Evolutionary conservation across 1,284 basidiomycete species (phyloP).

Genomic region (Apiotrichum gracile): DNA sequence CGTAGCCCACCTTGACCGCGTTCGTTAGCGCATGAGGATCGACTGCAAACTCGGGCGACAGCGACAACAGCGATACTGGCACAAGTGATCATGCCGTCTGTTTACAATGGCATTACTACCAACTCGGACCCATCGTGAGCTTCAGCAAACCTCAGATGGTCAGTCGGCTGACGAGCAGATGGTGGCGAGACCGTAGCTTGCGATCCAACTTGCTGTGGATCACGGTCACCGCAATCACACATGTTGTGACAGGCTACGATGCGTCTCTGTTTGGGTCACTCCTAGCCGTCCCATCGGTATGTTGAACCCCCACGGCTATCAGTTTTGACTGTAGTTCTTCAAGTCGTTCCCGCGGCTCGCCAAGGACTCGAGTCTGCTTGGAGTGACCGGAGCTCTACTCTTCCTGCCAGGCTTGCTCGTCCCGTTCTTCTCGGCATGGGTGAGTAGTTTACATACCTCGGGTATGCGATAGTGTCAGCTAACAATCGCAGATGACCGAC

Average conservation of each 20-base stretch:
- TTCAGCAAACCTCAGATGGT: background rate
- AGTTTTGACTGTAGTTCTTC: background rate
- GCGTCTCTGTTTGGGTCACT: conserved; percentile 6
- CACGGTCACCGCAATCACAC: background rate
- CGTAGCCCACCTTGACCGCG: too few species aligned
- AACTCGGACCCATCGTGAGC: background rate
- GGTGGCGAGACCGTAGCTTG: background rate
- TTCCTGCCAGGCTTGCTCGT: background rate
- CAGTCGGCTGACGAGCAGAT: background rate
- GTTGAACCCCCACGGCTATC: background rate
- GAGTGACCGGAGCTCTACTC: background rate
- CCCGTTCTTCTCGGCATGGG: background rate
- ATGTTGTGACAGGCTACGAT: conserved; percentile 1
- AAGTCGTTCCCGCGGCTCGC: background rate
- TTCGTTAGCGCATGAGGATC: too few species aligned
- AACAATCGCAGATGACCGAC: background rate
- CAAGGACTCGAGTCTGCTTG: background rate
- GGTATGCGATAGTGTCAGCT: background rate
- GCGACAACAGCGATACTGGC: too few species aligned
- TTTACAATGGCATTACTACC: background rate
- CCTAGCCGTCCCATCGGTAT: background rate
- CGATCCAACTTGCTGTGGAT: background rate
- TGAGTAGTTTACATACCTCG: too few species aligned
- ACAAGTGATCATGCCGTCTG: background rate
- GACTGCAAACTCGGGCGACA: too few species aligned